phyloP scores from a whole-genome alignment of 768 basidiomycete species.

The Auricularia cornea region DNA sequence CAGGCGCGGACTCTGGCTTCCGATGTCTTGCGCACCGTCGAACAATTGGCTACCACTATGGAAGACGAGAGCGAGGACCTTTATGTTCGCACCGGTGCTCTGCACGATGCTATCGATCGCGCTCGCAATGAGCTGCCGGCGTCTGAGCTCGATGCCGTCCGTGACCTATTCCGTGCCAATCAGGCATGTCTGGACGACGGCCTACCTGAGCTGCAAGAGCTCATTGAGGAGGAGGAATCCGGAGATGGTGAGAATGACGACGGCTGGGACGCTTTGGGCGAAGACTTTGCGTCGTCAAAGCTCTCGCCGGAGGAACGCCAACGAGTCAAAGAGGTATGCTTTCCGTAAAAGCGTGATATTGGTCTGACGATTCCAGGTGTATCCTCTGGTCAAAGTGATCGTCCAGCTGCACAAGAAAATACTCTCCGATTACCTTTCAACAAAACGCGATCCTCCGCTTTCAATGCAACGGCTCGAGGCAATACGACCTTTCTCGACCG shows the following conservation, averaged over 20 bases:
- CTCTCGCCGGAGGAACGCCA: constrained; percentile 44
- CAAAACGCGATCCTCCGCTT: constrained; percentile 10
- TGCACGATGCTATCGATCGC: constrained; percentile 52
- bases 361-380: constrained; percentile 34
- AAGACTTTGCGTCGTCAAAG: constrained; percentile 14
- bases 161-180: constrained; percentile 42
- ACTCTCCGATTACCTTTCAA: constrained; percentile 38
- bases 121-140: constrained; percentile 41
- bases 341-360: background rate
- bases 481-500: constrained; percentile 42
- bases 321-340: constrained; percentile 19
- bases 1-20: constrained; percentile 34
- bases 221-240: constrained; percentile 38
- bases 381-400: constrained; percentile 49
- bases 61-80: constrained; percentile 34
- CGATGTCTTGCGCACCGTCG: constrained; percentile 37
- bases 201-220: constrained; percentile 45
- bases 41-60: constrained; percentile 37
- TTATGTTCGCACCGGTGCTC: constrained; percentile 46
- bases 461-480: constrained; percentile 36
- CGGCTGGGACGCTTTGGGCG: constrained; percentile 45
- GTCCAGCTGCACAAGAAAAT: constrained; percentile 57
- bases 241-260: constrained; percentile 43
- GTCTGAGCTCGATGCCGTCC: constrained; percentile 51
- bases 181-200: constrained; percentile 54